Base-by-base conservation (phyloP, 768 basidiomycete genomes). In the Suillus variegatus region DNA sequence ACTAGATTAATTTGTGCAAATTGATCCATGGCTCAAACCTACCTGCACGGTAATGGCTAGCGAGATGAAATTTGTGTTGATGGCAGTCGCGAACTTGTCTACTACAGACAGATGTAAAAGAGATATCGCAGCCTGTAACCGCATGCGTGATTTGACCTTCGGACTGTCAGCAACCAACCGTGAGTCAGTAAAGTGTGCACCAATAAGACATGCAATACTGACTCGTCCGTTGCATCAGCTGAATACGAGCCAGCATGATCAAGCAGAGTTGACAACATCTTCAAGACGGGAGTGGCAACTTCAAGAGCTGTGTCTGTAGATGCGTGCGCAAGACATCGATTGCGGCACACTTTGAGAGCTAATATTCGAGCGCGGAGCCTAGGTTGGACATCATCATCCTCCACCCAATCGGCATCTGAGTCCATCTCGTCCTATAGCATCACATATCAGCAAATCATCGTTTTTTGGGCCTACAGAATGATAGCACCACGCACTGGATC, bases 11-110 rank as follows among this genome's bases (percentile, higher is more conserved):
- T 20, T 55, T 25, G 55, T 13, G 40, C 40, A 13, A 12, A 10
- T 32, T 20, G 7, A 58, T 54, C 38, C 10, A 18, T 46, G 38
- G n/a, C n/a, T 60, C 28, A 52, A 12, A 73, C 82, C 64, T 64
- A 94, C 95, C 82, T 97, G 95, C 20, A 91, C 84, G 0, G 86
- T 85, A 49, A 94, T 81, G 0, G 90, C 90, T 36, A 98, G 72
- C 67, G 82, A 80, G 46, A 91, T 76, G 70, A 97, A 95, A 69
- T 85, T 84, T 4, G 79, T 78, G 25, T 81, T 72, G 25, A 96
- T 84, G 8, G 82, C 81, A 36, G 80, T 78, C 12, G 87, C 84
- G 74, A 87, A 95, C 3, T 69, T 72, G 43, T 84, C 78, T 6
- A 90, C 80, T 0, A 86, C 83, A 2, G 86, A 85, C 13, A 99